Evolutionary conservation across 192 early-diverging fungal species (phyloP).

Genomic region (Rhizophagus sp.): DNA sequence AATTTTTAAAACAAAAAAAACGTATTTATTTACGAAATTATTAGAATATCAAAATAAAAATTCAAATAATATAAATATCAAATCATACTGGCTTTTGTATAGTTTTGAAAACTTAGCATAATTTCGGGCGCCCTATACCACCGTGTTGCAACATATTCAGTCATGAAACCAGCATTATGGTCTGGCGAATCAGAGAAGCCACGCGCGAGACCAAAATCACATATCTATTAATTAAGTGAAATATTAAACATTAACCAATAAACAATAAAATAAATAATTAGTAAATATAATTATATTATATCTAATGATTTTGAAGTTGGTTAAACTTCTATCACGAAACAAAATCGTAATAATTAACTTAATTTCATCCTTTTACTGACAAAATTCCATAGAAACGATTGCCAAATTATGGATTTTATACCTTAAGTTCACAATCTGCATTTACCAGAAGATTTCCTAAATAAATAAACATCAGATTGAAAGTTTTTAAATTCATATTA

Average conservation of each 20-base stretch:
- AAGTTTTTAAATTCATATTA: too few relatives aligned
- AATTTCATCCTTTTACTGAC: background rate
- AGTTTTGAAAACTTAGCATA: slow-evolving; percentile 95
- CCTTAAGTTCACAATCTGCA: slow-evolving; percentile 97
- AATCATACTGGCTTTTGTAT: slow-evolving; percentile 92
- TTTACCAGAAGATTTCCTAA: slow-evolving; percentile 91
- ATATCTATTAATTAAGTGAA: slow-evolving; percentile 63
- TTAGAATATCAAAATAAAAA: slow-evolving; percentile 2
- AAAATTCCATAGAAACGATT: background rate
- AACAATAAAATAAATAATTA: background rate
- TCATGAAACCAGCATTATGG: slow-evolving; percentile 91
- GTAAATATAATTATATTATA: too few relatives aligned
- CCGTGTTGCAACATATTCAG: slow-evolving; percentile 99
- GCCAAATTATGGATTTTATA: slow-evolving; percentile 31
- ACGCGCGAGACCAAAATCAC: slow-evolving; percentile 98
- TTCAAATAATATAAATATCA: background rate
- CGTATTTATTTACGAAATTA: background rate
- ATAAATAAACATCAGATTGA: background rate
- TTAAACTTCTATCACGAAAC: background rate
- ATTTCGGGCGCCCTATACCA: slow-evolving; percentile 99
- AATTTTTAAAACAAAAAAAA: background rate
- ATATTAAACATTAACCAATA: background rate
- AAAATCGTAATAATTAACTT: background rate
- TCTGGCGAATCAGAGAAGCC: slow-evolving; percentile 83
- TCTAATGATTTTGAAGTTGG: too few relatives aligned